A percentile compares a stretch with the other conserved stretches of the same genome.
Evolutionary conservation across 371 early-diverging fungal species (phyloP).

Genomic region (Chytridium lagenaria): DNA sequence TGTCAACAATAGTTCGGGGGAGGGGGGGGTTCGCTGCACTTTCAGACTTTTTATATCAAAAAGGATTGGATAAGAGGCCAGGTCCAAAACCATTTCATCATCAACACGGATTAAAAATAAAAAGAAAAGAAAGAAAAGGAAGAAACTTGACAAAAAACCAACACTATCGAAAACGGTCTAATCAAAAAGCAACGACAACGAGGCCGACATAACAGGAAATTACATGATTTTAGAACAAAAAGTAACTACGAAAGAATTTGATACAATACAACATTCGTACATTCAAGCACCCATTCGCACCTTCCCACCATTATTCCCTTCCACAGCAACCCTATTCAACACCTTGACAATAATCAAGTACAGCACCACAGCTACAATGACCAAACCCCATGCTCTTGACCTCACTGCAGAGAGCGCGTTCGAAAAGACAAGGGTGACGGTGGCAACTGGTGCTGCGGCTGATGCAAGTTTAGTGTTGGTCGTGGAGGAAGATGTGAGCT

Average conservation of each 20-base stretch:
- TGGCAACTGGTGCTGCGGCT: constrained; percentile 38
- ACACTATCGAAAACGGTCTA: too few species aligned
- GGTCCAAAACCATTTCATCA: too few species aligned
- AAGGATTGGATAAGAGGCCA: too few species aligned
- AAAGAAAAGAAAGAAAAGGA: neutral
- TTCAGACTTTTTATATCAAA: too few species aligned
- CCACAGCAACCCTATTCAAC: neutral
- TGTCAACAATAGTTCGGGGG: too few species aligned
- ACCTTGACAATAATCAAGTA: constrained; percentile 40
- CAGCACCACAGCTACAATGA: constrained; percentile 33
- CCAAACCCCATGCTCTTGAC: constrained; percentile 35
- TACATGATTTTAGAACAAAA: too few species aligned
- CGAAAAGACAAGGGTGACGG: constrained; percentile 4
- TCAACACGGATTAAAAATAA: neutral
- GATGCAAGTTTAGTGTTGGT: constrained; percentile 43
- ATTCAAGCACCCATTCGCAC: neutral
- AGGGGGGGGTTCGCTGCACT: too few species aligned
- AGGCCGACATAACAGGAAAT: too few species aligned
- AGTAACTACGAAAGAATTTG: too few species aligned
- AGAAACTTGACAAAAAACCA: neutral
- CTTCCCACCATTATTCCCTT: neutral
- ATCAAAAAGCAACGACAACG: too few species aligned
- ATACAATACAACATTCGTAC: too few species aligned
- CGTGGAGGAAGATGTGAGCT: constrained; percentile 3
- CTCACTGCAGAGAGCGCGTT: constrained; percentile 4